Evolutionary conservation across 495 filamentous ascomycete genomes (phyloP), one percentile per base, ranked within the genome.

Genomic region (Cenococcum geophilum): DNA sequence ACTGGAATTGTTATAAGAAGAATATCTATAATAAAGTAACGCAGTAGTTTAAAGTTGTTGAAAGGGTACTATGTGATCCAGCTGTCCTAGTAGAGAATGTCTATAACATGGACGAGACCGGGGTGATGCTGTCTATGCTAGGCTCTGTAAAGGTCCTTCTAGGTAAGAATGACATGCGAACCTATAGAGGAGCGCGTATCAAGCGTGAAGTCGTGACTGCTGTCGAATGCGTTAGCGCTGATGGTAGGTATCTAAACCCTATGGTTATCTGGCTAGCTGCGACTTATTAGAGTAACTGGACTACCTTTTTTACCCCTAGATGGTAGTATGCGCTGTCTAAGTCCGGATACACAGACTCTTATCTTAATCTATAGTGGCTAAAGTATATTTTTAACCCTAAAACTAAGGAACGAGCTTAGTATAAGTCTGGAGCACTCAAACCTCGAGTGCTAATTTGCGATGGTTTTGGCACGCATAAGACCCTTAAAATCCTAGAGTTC

Each of bases 61-160:
- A 16, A 22, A 54, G 49, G 34, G 34, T 34, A 58, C 35, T 58
- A 58, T 27, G 49, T 10, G 34, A 58, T 37, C 55, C 37, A 22
- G 55, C 16, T 21, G 22, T 58, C 49, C 32, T 58, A 11, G 16
- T 11, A n/a, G 55, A 58, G 55, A 58, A 58, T 58, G 34, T 49
- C 9, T 58, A 58, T 49, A 22, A 22, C 14, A 40, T 40, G 14
- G 53, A 51, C n/a, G n/a, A n/a, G n/a, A n/a, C n/a, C n/a, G n/a
- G n/a, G n/a, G n/a, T n/a, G n/a, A n/a, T n/a, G n/a, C 64, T 76
- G 35, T 70, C 51, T 32, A 70, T 73, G 62, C 73, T 65, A 16
- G 60, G 68, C 55, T 73, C 71, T 55, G 49, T 75, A 18, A 75
- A 76, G 49, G 65, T 74, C 58, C 70, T 74, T 48, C 55, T 73